Percentiles rank a stretch among this genome's conserved stretches.
phyloP scores from a whole-genome alignment of 805 yeast species.

The Deakozyma indianensis region DNA sequence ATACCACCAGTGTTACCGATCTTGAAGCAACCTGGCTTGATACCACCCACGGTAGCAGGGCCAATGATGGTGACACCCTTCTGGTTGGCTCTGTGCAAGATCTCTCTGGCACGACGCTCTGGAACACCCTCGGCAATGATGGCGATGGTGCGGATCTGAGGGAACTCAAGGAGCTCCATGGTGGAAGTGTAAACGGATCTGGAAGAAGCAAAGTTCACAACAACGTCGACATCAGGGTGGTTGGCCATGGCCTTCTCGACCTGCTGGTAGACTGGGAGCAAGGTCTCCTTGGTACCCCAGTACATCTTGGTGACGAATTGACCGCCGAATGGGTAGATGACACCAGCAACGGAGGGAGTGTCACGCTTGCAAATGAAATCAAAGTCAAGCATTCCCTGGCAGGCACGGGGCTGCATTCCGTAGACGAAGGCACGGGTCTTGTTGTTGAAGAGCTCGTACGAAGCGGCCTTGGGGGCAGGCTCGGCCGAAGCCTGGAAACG shows the following conservation, averaged over 20 bases:
- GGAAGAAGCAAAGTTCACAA: conserved; percentile 32
- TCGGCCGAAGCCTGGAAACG: conserved; percentile 10
- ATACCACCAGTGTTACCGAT: conserved; percentile 36
- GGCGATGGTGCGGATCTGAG: conserved; percentile 32
- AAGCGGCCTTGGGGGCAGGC: conserved; percentile 8
- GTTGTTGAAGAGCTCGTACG: conserved; percentile 27
- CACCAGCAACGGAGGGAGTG: conserved; percentile 32
- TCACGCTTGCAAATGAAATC: conserved; percentile 32
- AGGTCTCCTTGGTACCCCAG: conserved; percentile 35
- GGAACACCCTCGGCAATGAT: conserved; percentile 36
- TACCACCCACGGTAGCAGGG: conserved; percentile 35
- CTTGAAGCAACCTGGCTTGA: conserved; percentile 35
- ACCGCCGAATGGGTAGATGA: conserved; percentile 33
- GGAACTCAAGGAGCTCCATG: conserved; percentile 31
- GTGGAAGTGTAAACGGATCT: conserved; percentile 33
- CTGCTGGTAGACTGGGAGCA: conserved; percentile 31
- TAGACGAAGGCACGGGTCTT: conserved; percentile 31
- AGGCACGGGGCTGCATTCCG: conserved; percentile 33
- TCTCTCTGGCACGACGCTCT: conserved; percentile 35
- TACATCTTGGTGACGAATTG: conserved; percentile 31
- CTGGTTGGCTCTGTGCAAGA: conserved; percentile 27
- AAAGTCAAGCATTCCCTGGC: conserved; percentile 35
- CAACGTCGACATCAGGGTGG: conserved; percentile 35
- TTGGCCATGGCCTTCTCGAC: conserved; percentile 26
- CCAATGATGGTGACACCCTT: conserved; percentile 33